These are phyloP conservation scores for Cladobotryum protrusum DNA, from an alignment of 2,329 filamentous ascomycete genomes.

Conservation along the genomic window DNA sequence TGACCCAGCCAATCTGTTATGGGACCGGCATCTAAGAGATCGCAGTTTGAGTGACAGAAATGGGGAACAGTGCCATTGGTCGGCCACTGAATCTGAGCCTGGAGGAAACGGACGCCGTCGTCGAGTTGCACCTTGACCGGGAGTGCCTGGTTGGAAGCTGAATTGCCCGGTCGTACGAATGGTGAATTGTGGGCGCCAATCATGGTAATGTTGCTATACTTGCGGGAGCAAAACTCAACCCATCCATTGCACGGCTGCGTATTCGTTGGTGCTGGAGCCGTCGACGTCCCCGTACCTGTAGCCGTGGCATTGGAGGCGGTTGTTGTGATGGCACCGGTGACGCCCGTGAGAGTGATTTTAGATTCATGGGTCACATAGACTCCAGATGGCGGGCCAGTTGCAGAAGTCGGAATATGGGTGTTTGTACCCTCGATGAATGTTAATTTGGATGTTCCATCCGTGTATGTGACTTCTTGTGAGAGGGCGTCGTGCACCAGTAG, in stretches of 20 bases:
- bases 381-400: slow-evolving; percentile 35
- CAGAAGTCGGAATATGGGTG: slow-evolving; percentile 31
- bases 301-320: slow-evolving; percentile 34
- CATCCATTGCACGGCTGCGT: slow-evolving; percentile 76
- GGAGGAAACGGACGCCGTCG: slow-evolving; percentile 64
- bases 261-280: slow-evolving; percentile 49
- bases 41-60: slow-evolving; percentile 81
- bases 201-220: slow-evolving; percentile 76
- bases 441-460: slow-evolving; percentile 25
- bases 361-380: slow-evolving; percentile 40
- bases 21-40: slow-evolving; percentile 73
- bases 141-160: slow-evolving; percentile 68
- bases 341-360: slow-evolving; percentile 35
- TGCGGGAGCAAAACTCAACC: slow-evolving; percentile 67
- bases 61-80: slow-evolving; percentile 48
- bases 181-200: slow-evolving; percentile 77
- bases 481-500: slow-evolving; percentile 18
- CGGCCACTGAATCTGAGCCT: slow-evolving; percentile 58
- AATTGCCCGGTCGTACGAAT: slow-evolving; percentile 63
- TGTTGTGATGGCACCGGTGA: slow-evolving; percentile 24
- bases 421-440: slow-evolving; percentile 33
- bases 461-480: slow-evolving; percentile 25
- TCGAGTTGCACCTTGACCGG: slow-evolving; percentile 65
- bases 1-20: slow-evolving; percentile 65
- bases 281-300: slow-evolving; percentile 25